phyloP scores from a whole-genome alignment of 2,329 filamentous ascomycete genomes.

The Ophiostoma triangulosporum region DNA sequence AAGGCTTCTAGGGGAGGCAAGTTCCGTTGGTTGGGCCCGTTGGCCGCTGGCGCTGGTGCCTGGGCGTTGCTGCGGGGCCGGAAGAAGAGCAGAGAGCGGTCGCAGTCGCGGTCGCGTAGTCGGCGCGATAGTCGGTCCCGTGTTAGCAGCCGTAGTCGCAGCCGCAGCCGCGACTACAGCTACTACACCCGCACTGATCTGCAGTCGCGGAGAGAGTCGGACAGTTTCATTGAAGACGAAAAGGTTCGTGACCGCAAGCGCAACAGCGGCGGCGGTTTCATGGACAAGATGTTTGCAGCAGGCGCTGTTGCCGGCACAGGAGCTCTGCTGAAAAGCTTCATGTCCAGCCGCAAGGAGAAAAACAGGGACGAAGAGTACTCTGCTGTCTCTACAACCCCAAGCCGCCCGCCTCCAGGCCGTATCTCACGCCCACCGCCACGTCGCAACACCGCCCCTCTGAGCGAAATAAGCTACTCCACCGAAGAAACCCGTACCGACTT shows the following conservation, averaged over 20 bases:
- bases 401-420: constrained; percentile 28
- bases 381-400: constrained; percentile 46
- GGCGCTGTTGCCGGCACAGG: constrained; percentile 50
- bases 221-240: constrained; percentile 48
- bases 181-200: constrained; percentile 29
- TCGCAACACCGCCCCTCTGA: constrained; percentile 24
- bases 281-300: constrained; percentile 45
- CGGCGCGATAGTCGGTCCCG: constrained; percentile 23
- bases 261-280: constrained; percentile 37
- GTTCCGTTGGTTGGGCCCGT: constrained; percentile 36
- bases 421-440: constrained; percentile 13
- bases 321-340: constrained; percentile 45
- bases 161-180: constrained; percentile 19
- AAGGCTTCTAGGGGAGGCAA: constrained; percentile 22
- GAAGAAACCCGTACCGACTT: constrained; percentile 18
- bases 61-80: constrained; percentile 32
- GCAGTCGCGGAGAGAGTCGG: constrained; percentile 35
- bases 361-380: constrained; percentile 43
- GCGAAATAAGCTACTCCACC: constrained; percentile 32
- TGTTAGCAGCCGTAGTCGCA: constrained; percentile 20
- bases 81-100: constrained; percentile 19
- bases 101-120: constrained; percentile 18
- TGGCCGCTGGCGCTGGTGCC: constrained; percentile 38
- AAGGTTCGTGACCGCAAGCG: constrained; percentile 41
- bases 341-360: constrained; percentile 36